Percentiles rank a stretch among this genome's conserved stretches.
phyloP scores from a whole-genome alignment of 2,329 filamentous ascomycete species.

The Hortaea werneckii region DNA sequence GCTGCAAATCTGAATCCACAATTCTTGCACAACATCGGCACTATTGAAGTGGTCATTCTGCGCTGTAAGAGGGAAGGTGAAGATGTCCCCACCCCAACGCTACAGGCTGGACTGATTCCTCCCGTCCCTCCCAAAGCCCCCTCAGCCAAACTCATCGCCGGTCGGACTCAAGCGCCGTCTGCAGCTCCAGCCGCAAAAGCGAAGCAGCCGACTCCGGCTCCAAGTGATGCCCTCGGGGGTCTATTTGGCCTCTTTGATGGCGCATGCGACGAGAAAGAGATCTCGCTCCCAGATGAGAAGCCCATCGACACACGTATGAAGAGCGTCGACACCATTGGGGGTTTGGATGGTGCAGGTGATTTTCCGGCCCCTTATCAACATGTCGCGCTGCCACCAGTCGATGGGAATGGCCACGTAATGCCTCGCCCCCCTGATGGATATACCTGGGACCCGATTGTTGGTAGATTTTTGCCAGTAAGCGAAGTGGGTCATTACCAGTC shows the following conservation, averaged over 20 bases:
- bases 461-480: no score
- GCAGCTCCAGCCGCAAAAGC: background rate
- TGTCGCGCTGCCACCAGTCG: no score
- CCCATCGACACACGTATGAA: background rate
- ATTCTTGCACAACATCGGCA: slow-evolving; percentile 32
- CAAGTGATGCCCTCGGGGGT: slow-evolving; percentile 8
- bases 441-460: no score
- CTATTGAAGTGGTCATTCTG: slow-evolving; percentile 39
- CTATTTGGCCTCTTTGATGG: slow-evolving; percentile 26
- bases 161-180: background rate
- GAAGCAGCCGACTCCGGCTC: background rate
- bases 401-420: no score
- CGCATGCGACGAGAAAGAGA: slow-evolving; percentile 14
- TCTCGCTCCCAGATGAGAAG: background rate
- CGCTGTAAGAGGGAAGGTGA: slow-evolving; percentile 28
- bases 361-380: no score
- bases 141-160: background rate
- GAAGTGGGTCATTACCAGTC: no score
- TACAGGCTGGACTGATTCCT: background rate
- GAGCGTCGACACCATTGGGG: no score
- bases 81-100: background rate
- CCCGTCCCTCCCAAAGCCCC: background rate
- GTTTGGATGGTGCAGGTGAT: no score
- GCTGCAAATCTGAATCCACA: slow-evolving; percentile 24
- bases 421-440: no score